Percentiles rank a stretch among this genome's conserved stretches.
Evolutionary conservation across 176 grass and related monocot species (phyloP).

Genomic region (Hsuehochloa calcarea): DNA sequence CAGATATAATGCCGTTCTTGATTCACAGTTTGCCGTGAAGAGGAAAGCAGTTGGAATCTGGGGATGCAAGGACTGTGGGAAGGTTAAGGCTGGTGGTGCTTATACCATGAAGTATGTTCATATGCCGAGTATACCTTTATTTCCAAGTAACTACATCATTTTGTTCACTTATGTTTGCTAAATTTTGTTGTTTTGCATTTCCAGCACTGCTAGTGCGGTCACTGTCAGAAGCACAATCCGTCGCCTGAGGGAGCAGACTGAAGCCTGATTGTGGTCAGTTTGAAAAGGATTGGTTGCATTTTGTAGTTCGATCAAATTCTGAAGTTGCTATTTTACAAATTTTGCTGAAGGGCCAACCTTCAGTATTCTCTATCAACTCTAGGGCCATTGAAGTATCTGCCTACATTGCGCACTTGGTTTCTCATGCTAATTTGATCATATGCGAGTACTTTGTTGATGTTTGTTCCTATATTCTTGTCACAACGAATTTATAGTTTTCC

Average conservation of each 20-base stretch:
- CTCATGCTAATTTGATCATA: slow-evolving; percentile 12
- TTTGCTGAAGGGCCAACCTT: neutral
- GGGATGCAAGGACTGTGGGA: slow-evolving; percentile 77
- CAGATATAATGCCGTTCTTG: neutral
- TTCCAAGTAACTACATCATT: neutral
- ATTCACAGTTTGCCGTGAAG: slow-evolving; percentile 64
- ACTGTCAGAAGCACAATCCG: slow-evolving; percentile 78
- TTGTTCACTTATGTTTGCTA: neutral
- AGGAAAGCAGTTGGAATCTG: slow-evolving; percentile 86
- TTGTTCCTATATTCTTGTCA: neutral
- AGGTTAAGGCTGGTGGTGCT: slow-evolving; percentile 76
- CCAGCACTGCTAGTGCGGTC: slow-evolving; percentile 74
- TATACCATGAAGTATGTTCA: slow-evolving; percentile 76
- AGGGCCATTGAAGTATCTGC: neutral
- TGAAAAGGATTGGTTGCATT: neutral
- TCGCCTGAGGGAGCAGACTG: slow-evolving; percentile 81
- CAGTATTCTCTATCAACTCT: neutral
- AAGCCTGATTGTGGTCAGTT: slow-evolving; percentile 36
- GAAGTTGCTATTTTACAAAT: neutral
- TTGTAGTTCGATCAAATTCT: slow-evolving; percentile 28
- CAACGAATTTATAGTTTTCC: neutral
- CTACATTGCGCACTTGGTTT: neutral
- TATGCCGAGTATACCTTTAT: neutral
- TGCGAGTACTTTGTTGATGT: neutral
- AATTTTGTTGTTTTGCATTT: slow-evolving; percentile 12